Evolutionary conservation across 371 early-diverging fungal genomes (phyloP).

Genomic region (Circinella umbellata): DNA sequence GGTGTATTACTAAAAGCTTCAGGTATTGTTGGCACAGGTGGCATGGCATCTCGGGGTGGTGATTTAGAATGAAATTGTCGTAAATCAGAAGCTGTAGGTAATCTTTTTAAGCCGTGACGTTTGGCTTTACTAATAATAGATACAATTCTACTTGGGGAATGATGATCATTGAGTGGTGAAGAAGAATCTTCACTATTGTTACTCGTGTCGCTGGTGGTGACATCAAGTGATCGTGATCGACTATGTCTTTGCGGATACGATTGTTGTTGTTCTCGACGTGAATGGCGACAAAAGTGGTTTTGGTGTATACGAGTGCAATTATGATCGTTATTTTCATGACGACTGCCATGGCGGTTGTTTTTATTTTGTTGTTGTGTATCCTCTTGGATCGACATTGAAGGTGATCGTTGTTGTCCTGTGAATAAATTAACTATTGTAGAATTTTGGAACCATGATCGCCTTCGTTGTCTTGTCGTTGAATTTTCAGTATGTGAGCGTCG

Average conservation of each 20-base stretch:
- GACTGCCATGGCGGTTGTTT: not conserved
- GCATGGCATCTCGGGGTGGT: not conserved
- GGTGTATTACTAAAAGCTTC: not conserved
- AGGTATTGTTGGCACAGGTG: conserved; percentile 9
- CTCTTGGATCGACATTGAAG: not conserved
- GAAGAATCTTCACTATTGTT: not conserved
- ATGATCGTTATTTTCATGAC: not conserved
- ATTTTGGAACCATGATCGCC: conserved; percentile 17
- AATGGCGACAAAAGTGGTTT: too few relatives aligned
- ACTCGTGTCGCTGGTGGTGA: not conserved
- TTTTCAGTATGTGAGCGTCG: not conserved
- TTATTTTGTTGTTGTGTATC: not conserved
- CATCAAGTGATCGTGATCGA: conserved; percentile 8
- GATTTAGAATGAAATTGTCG: not conserved
- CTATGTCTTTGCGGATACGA: not conserved
- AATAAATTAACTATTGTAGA: conserved; percentile 8
- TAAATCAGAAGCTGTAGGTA: conserved; percentile 18
- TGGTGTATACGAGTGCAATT: too few relatives aligned
- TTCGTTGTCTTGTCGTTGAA: not conserved
- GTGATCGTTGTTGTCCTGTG: conserved; percentile 7
- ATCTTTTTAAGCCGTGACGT: conserved; percentile 21
- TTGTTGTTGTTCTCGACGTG: not conserved
- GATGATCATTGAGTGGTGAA: not conserved
- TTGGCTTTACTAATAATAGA: conserved; percentile 18
- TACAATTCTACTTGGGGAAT: conserved; percentile 8